Percentiles rank a stretch among this genome's conserved stretches.
phyloP scores from a whole-genome alignment of 768 basidiomycete genomes.

The Daedaleopsis sinensis region DNA sequence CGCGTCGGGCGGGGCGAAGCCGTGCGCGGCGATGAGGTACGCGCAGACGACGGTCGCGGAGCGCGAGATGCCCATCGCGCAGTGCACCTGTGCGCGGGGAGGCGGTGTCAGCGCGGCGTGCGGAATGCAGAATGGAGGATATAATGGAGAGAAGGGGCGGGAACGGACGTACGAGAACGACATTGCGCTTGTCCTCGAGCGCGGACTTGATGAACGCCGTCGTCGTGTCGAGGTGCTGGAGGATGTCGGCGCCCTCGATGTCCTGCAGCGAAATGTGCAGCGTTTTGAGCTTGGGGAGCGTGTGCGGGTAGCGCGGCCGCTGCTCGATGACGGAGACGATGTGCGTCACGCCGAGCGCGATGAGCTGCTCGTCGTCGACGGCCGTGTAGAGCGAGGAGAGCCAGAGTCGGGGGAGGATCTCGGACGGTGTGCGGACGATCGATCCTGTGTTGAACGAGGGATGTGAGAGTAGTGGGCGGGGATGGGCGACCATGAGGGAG shows the following conservation, averaged over 20 bases:
- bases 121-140: background rate
- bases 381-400: conserved; percentile 67
- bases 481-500: conserved; percentile 8
- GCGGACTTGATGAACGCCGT: conserved; percentile 57
- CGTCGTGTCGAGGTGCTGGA: conserved; percentile 48
- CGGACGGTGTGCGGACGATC: conserved; percentile 13
- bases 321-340: conserved; percentile 66
- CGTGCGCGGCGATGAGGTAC: conserved; percentile 51
- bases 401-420: conserved; percentile 55
- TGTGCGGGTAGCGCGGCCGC: conserved; percentile 46
- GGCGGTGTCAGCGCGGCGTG: conserved; percentile 1
- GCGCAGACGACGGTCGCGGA: conserved; percentile 78
- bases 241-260: conserved; percentile 42
- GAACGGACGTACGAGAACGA: conserved; percentile 50
- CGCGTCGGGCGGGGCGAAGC: conserved; percentile 56
- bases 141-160: background rate
- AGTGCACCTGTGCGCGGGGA: conserved; percentile 61
- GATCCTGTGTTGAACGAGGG: no score
- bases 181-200: conserved; percentile 45
- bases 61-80: conserved; percentile 73
- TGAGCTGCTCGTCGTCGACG: conserved; percentile 48
- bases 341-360: conserved; percentile 69
- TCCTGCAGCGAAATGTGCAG: conserved; percentile 59
- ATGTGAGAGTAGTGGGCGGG: no score
- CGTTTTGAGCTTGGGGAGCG: conserved; percentile 38